Base-by-base conservation (phyloP, 2,329 filamentous ascomycete species). In the Pestalotiopsis sp. region DNA sequence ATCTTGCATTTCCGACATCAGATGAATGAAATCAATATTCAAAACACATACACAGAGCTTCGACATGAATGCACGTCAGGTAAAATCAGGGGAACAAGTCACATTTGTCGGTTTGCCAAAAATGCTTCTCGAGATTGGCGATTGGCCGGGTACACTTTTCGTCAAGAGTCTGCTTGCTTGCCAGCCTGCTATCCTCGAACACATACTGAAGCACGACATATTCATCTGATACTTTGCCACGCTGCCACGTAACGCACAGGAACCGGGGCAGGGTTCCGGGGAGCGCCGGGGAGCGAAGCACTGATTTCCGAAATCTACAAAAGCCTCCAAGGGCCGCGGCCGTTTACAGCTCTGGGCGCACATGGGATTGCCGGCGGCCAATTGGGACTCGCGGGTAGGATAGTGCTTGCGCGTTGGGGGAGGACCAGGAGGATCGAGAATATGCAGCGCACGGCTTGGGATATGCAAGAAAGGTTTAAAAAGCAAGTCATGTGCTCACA, bases 371-470 rank as follows among this genome's bases (percentile, higher is more conserved):
- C 11, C 20, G 45, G 14, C 45, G 45, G n/a, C 45, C 45, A 52
- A 52, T 36, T 52, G 45, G 45, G 45, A 52, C 45, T 23, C 17
- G 41, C 41, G 41, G 17, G 17, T 13, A 23, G 41, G 4, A 13
- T 17, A 9, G 45, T n/a, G 45, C 45, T n/a, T 52, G 45, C 45
- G 45, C 20, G 31, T 36, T 36, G 31, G 31, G 31, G 31, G 31
- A 36, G 31, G 31, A 45, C 41, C 17, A 52, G n/a, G 45, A 52
- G 45, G 45, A 52, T 23, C 45, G 45, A 52, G 45, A 52, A 52
- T 59, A 59, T 59, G 57, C 57, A 59, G 57, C 57, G 57, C 57
- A 59, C 57, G 45, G 45, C 45, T 49, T 52, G 11, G 45, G n/a
- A 23, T 20, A 52, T 52, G 45, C 45, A 52, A 17, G 45, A 52